Evolutionary conservation across 495 filamentous ascomycete genomes (phyloP).

Genomic region (Talaromyces trachyspermus): DNA sequence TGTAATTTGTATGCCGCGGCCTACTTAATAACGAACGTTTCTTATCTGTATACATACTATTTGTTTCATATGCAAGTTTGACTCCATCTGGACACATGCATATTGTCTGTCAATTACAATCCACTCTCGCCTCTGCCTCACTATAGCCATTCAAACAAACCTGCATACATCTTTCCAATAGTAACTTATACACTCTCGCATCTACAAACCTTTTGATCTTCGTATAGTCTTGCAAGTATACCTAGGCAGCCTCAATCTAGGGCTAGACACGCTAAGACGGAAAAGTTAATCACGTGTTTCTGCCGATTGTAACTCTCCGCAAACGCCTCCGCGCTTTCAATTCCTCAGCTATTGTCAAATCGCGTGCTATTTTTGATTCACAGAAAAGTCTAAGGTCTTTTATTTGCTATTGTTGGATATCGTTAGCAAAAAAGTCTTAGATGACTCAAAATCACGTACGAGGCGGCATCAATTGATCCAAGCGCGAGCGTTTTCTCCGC

Average conservation of each 20-base stretch:
- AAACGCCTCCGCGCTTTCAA: not conserved
- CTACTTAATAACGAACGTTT: not conserved
- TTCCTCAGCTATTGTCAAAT: too few species aligned
- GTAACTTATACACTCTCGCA: too few species aligned
- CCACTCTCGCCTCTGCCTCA: not conserved
- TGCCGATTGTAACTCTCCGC: not conserved
- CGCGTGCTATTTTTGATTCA: too few species aligned
- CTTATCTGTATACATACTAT: conserved; percentile 4
- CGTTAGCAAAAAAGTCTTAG: too few species aligned
- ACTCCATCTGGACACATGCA: not conserved
- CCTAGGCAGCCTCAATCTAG: not conserved
- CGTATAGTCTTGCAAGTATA: too few species aligned
- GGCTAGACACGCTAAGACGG: not conserved
- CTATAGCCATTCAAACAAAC: too few species aligned
- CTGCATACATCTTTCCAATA: not conserved
- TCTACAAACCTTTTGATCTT: too few species aligned
- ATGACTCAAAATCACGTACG: too few species aligned
- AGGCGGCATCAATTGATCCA: not conserved
- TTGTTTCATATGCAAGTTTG: not conserved
- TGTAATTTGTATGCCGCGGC: not conserved
- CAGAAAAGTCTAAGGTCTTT: too few species aligned
- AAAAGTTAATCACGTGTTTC: conserved; percentile 1
- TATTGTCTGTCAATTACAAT: not conserved
- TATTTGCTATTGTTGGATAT: too few species aligned
- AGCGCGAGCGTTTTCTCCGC: conserved; percentile 2